These are phyloP conservation scores for Moelleriella libera DNA, from an alignment of 2,329 filamentous ascomycete species.

Conservation along the genomic window DNA sequence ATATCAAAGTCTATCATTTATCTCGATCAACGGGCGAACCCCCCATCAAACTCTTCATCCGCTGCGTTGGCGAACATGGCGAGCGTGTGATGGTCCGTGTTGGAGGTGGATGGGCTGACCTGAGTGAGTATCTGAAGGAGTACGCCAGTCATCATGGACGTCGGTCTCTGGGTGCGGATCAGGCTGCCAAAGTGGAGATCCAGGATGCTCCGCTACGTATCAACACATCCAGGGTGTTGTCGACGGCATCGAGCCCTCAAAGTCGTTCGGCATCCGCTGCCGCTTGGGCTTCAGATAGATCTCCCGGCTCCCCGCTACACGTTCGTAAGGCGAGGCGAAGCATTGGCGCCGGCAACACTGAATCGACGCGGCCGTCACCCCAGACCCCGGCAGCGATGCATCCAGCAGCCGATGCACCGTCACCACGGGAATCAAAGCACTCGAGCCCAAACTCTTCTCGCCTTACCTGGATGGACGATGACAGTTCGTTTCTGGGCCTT, in stretches of 20 bases:
- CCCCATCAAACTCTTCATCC: constrained; percentile 89
- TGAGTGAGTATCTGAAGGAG: constrained; percentile 87
- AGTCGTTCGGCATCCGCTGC: constrained; percentile 24
- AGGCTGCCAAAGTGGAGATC: constrained; percentile 42
- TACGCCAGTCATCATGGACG: constrained; percentile 86
- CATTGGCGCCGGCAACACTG: constrained; percentile 19
- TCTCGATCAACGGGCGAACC: constrained; percentile 70
- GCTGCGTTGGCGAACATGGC: constrained; percentile 76
- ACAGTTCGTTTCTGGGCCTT: constrained; percentile 47
- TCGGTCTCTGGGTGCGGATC: constrained; percentile 31
- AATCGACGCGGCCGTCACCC: constrained; percentile 18
- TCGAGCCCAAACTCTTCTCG: constrained; percentile 36
- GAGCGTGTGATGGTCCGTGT: constrained; percentile 97
- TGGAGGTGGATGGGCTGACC: constrained; percentile 93
- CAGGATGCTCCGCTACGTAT: constrained; percentile 29
- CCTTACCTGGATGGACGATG: constrained; percentile 44
- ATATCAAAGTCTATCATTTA: constrained; percentile 86
- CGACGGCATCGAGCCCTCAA: constrained; percentile 24
- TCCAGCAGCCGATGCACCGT: constrained; percentile 24
- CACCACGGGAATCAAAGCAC: constrained; percentile 27
- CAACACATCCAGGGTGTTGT: constrained; percentile 8
- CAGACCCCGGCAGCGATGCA: constrained; percentile 27
- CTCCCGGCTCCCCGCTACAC: constrained; percentile 31
- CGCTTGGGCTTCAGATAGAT: constrained; percentile 18
- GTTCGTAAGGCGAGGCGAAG: constrained; percentile 40